Base-by-base conservation (phyloP, 208 protist genomes). In the Trypanosoma mega region DNA sequence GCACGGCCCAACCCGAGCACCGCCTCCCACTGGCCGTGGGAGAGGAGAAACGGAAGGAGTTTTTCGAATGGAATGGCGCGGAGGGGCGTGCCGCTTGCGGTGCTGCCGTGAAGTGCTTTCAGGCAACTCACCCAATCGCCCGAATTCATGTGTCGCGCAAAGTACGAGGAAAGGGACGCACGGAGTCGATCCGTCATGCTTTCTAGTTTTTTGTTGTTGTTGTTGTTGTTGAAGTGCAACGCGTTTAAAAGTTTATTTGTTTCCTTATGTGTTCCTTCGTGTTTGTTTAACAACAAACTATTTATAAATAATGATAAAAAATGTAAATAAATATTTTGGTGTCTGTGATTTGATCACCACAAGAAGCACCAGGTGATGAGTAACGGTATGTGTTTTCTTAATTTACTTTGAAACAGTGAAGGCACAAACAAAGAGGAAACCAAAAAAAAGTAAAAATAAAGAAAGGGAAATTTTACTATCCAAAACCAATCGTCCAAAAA, bases 1-100 rank as follows among this genome's bases (percentile, higher is more conserved):
- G 61, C 31, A 39, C 48, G 55, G 23, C 54, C 59, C n/a, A 74
- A 36, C 12, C 61, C 66, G 9, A 72, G 29, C 7, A 58, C 56
- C n/a, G 45, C 47, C 37, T 74, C 59, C 76, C 76, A 82, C 36
- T 78, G 72, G 2, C 76, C 76, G 18, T 70, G 30, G n/a, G 48
- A 41, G 6, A 71, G 37, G 20, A 82, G 51, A 45, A 78, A 72
- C 5, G 76, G 64, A 50, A 82, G 63, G 12, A 80, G 33, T 27
- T 24, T 57, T 2, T 63, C 37, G 44, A 58, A 49, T 3, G 76
- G 71, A 16, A 82, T 14, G 31, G 33, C 60, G 8, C 51, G 57
- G 3, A 76, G 30, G 8, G 57, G 44, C 3, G 52, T 60, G 16
- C 71, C 67, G 2, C 55, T 45, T 44, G 55, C 56, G 2, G 47